These are phyloP conservation scores for Spergularia marina DNA, from an alignment of 148 eudicot genomes.

Conservation along the genomic window DNA sequence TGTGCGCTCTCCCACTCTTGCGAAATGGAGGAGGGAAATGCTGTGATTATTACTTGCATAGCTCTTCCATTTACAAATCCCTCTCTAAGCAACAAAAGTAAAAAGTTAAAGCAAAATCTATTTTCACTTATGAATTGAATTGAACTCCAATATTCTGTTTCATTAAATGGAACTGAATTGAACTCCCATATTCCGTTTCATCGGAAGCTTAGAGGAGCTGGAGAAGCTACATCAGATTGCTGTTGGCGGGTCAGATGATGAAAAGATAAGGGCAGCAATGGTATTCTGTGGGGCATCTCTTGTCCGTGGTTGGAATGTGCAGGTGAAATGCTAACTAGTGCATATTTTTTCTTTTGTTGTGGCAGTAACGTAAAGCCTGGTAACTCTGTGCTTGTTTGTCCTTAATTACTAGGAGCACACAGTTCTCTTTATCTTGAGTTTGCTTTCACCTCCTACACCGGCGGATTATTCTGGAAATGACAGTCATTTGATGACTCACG, in stretches of 20 bases:
- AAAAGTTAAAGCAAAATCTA: neutral
- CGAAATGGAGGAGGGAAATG: no score
- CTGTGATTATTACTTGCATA: neutral
- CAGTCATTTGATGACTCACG: constrained; percentile 68
- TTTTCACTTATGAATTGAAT: constrained; percentile 24
- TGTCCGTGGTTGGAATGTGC: constrained; percentile 94
- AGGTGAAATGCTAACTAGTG: constrained; percentile 44
- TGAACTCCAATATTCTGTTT: constrained; percentile 46
- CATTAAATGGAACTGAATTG: constrained; percentile 35
- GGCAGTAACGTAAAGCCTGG: constrained; percentile 7
- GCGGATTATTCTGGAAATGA: constrained; percentile 68
- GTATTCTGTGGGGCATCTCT: constrained; percentile 90
- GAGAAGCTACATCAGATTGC: constrained; percentile 88
- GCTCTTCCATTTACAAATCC: neutral
- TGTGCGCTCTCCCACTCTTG: no score
- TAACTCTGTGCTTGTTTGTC: constrained; percentile 13
- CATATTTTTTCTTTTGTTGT: neutral
- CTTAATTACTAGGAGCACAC: constrained; percentile 65
- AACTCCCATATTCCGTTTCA: constrained; percentile 43
- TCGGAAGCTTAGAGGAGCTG: constrained; percentile 92
- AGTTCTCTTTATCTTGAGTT: constrained; percentile 55
- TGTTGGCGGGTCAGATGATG: constrained; percentile 74
- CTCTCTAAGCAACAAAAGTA: neutral
- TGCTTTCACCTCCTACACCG: constrained; percentile 78
- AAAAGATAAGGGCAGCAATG: constrained; percentile 74